phyloP scores from a whole-genome alignment of 305 asterid genomes.

The Galium porrigens region DNA sequence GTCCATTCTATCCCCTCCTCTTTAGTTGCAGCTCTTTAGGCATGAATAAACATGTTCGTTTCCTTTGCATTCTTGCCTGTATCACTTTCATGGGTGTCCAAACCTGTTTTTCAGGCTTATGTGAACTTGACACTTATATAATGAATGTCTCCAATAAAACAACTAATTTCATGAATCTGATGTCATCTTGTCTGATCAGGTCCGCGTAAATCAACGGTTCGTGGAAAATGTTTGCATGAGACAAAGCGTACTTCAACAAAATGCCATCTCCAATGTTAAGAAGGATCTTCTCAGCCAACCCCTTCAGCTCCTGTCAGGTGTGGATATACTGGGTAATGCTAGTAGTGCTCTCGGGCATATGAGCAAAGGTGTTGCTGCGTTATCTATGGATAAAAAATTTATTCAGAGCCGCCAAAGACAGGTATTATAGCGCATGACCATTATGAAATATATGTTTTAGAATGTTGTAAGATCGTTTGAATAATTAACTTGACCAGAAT shows the following conservation, averaged over 20 bases:
- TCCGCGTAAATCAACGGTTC: constrained; percentile 77
- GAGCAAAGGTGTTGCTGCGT: constrained; percentile 99
- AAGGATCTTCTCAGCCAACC: constrained; percentile 98
- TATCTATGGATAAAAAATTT: constrained; percentile 98
- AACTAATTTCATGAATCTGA: neutral
- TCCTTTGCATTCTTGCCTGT: neutral
- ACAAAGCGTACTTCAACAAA: constrained; percentile 68
- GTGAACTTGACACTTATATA: neutral
- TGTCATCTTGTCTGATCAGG: constrained; percentile 33
- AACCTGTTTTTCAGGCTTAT: neutral
- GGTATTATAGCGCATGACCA: constrained; percentile 19
- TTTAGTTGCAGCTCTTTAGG: neutral
- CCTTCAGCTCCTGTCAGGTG: constrained; percentile 92
- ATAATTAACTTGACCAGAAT: neutral
- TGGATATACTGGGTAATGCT: constrained; percentile 97
- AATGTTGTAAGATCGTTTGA: neutral
- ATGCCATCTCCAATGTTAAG: constrained; percentile 65
- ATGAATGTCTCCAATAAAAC: neutral
- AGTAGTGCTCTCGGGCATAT: constrained; percentile 99
- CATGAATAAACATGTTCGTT: neutral
- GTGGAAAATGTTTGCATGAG: constrained; percentile 73
- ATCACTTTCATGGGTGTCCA: neutral
- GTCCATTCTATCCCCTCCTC: neutral
- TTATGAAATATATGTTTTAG: neutral
- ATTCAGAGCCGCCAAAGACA: constrained; percentile 96